phyloP scores from a whole-genome alignment of 208 protist species.

The Leishmania lainsoni region DNA sequence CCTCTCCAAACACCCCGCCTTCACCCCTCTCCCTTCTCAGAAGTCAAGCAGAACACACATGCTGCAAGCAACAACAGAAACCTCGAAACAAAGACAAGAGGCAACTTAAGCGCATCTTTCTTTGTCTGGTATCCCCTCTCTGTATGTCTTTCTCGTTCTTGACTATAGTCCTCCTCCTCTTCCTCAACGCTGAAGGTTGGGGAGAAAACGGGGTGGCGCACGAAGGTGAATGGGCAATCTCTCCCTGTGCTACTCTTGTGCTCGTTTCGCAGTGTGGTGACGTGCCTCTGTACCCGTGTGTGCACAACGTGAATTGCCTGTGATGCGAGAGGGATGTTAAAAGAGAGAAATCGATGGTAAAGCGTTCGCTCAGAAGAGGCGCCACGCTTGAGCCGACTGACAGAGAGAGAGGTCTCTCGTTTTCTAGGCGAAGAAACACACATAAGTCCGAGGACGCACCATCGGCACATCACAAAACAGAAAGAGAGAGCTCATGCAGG shows the following conservation, averaged over 20 bases:
- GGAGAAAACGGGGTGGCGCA: background rate
- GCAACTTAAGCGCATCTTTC: slow-evolving; percentile 6
- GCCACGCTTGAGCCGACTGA: background rate
- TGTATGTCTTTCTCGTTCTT: background rate
- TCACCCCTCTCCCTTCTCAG: background rate
- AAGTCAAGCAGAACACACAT: background rate
- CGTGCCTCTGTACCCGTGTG: background rate
- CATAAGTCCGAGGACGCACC: background rate
- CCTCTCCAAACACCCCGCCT: background rate
- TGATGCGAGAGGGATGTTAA: background rate
- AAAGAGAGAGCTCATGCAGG: background rate
- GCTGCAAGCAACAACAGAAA: background rate
- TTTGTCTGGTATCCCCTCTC: background rate
- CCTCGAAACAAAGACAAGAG: background rate
- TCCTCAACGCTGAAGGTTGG: background rate
- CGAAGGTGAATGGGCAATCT: background rate
- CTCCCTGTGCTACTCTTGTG: background rate
- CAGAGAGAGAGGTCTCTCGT: background rate
- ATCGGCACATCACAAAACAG: background rate
- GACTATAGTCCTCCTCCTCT: background rate
- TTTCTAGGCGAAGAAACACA: background rate
- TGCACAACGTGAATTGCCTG: background rate
- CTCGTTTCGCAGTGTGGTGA: no score
- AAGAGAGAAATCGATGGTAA: background rate
- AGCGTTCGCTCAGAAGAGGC: background rate